phyloP scores from a whole-genome alignment of 2,329 filamentous ascomycete species.

The Fusarium tupiense region DNA sequence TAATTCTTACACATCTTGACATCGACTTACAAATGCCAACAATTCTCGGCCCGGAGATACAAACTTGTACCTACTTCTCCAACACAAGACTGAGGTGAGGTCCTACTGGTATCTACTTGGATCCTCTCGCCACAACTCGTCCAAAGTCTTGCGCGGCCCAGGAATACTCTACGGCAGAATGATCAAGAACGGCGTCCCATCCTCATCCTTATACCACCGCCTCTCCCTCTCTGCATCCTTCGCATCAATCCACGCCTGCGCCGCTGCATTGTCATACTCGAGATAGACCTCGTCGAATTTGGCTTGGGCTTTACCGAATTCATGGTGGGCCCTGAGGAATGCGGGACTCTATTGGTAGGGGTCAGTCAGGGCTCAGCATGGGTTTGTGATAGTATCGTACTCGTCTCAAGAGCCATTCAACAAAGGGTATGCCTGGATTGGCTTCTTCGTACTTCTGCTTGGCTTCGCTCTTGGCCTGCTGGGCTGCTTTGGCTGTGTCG shows the following conservation, averaged over 20 bases:
- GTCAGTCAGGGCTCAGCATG: rapidly evolving
- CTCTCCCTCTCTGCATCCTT: background rate
- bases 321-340: background rate
- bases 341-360: background rate
- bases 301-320: background rate
- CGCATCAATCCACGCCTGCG: background rate
- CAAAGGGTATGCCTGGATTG: background rate
- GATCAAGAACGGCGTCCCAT: background rate
- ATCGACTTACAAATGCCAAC: background rate
- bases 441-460: background rate
- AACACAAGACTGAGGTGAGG: no score
- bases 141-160: background rate
- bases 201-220: background rate
- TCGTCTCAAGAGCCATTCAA: background rate
- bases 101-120: background rate
- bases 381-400: background rate
- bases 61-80: background rate
- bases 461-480: background rate
- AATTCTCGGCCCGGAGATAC: background rate
- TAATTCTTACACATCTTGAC: background rate
- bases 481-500: background rate
- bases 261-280: background rate
- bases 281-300: background rate
- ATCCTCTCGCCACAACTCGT: background rate
- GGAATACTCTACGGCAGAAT: background rate